A percentile compares a stretch with the other conserved stretches of the same genome.
These are phyloP conservation scores for Trypanosoma caninum DNA, from an alignment of 208 protist species.

Conservation along the genomic window DNA sequence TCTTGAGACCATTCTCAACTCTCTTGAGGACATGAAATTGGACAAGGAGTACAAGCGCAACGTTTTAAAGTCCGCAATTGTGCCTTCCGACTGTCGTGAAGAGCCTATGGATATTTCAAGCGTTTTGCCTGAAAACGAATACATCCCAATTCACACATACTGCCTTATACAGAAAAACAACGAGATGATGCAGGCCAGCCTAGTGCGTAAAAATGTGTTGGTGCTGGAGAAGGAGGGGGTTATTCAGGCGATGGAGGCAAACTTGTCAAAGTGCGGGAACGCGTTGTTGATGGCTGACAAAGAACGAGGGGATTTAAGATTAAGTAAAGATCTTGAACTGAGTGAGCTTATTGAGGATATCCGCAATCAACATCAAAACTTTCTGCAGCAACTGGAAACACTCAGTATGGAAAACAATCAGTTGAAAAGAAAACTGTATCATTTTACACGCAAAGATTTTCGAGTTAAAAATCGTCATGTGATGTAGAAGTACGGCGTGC, in stretches of 20 bases:
- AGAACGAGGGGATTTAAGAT: conserved; percentile 47
- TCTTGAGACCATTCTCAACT: conserved; percentile 65
- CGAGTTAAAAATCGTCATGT: too few relatives aligned
- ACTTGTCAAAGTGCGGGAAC: conserved; percentile 46
- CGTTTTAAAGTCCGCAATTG: conserved; percentile 65
- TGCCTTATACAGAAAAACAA: conserved; percentile 86
- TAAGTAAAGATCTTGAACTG: conserved; percentile 40
- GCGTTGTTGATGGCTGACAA: conserved; percentile 47
- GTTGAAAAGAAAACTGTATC: conserved; percentile 39
- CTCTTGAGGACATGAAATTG: conserved; percentile 79
- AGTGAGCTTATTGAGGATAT: conserved; percentile 41
- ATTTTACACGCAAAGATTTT: too few relatives aligned
- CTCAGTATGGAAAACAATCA: conserved; percentile 45
- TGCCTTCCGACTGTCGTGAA: conserved; percentile 63
- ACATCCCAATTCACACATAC: conserved; percentile 80
- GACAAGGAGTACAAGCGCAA: conserved; percentile 74
- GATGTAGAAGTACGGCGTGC: not conserved
- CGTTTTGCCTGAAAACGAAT: conserved; percentile 76
- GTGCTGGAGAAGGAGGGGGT: conserved; percentile 86
- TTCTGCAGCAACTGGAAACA: conserved; percentile 44
- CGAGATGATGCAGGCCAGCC: conserved; percentile 72
- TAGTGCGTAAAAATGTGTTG: conserved; percentile 89
- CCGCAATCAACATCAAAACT: conserved; percentile 43
- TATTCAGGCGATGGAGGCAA: conserved; percentile 77
- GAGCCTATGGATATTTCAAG: conserved; percentile 74